phyloP scores from a whole-genome alignment of 805 yeast genomes.

The Scheffersomyces spartinae region DNA sequence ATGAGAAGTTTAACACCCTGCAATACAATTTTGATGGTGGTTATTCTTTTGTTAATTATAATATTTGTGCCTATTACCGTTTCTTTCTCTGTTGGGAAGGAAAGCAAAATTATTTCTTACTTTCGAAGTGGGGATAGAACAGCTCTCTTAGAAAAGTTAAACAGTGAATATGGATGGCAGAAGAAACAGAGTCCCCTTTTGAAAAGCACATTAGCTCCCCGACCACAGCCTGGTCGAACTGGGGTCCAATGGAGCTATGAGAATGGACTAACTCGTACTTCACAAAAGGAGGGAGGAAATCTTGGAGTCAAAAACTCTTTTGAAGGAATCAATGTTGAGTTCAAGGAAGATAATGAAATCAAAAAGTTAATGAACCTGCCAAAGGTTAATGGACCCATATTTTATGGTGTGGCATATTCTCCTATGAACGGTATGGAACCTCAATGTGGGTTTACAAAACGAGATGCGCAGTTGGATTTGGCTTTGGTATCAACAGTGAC shows the following conservation, averaged over 20 bases:
- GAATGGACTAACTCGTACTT: neutral
- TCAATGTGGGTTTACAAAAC: slow-evolving; percentile 35
- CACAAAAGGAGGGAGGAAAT: slow-evolving; percentile 4
- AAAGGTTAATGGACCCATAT: slow-evolving; percentile 18
- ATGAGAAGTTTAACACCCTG: no score
- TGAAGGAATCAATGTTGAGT: slow-evolving; percentile 19
- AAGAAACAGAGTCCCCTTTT: slow-evolving; percentile 6
- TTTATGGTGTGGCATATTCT: slow-evolving; percentile 51
- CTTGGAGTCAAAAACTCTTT: slow-evolving; percentile 5
- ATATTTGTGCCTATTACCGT: no score
- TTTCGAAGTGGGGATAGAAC: neutral
- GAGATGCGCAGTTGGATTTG: slow-evolving; percentile 44
- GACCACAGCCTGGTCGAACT: neutral
- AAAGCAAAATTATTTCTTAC: neutral
- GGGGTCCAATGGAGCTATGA: neutral
- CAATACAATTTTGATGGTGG: no score
- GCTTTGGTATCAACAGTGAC: slow-evolving; percentile 49
- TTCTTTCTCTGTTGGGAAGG: no score
- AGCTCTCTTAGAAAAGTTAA: neutral
- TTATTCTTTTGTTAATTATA: no score
- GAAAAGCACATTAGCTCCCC: slow-evolving; percentile 13
- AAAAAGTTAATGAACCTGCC: slow-evolving; percentile 22
- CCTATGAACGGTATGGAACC: slow-evolving; percentile 45
- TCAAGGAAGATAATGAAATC: slow-evolving; percentile 22
- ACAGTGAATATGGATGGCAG: neutral